Base-by-base conservation (phyloP, 2,329 filamentous ascomycete genomes). In the Elsinoe necatrix region DNA sequence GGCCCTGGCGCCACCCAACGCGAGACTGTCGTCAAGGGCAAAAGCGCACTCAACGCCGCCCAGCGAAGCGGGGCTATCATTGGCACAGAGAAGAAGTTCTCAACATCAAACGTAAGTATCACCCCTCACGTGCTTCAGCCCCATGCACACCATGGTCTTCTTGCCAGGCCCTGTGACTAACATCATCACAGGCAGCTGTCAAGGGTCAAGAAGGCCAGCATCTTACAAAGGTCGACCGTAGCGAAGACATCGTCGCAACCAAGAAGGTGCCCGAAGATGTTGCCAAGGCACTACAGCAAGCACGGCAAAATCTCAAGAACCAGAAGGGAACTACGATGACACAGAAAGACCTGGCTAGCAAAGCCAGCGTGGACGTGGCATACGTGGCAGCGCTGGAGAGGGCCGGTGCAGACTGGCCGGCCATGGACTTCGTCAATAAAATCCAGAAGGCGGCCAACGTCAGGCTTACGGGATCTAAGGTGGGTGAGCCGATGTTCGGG, bases 201-300 rank as follows among this genome's bases (percentile, higher is more conserved):
- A 69, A 68, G 54, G 58, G 59, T 60, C 65, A 66, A 63, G 92
- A 97, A 75, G 93, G 93, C 65, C 93, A 98, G 77, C 91, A 89
- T 70, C 80, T 97, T 63, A 97, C 93, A 64, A 96, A 97, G 79
- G 91, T 98, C 73, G 93, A 97, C 80, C 91, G 92, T 65, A 85
- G 84, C 71, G 91, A 97, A 78, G 93, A 96, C 71, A 95, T 96
- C 75, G 86, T 97, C 75, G 95, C 95, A 78, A 91, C 90, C 69
- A 95, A 95, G 77, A 95, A 89, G 47, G 79, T 96, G 58, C 89
- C 90, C 70, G 79, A 80, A 67, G 79, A 81, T 57, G 89, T 97
- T 62, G 89, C 87, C 67, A 83, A 88, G 63, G 87, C 86, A 63
- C 96, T 97, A 75, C 80, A 83, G 67, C 81, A 85, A 67, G 82